A percentile compares a stretch with the other conserved stretches of the same genome.
phyloP scores from a whole-genome alignment of 768 basidiomycete species.

The Heimioporus sp. region DNA sequence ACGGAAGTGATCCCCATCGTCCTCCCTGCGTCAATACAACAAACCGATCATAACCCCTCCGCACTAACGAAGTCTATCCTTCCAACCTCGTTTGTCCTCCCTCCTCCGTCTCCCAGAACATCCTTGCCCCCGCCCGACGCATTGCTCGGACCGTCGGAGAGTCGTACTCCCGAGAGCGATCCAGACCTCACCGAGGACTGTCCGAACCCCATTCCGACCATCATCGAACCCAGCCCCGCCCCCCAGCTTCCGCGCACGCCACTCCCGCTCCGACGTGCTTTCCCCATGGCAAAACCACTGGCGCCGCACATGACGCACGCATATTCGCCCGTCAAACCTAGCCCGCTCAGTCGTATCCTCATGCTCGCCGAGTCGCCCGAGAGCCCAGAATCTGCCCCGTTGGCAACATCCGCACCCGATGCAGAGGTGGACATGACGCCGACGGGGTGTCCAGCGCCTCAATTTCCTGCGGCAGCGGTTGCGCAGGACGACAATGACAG shows the following conservation, averaged over 20 bases:
- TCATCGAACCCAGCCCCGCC: conserved; percentile 15
- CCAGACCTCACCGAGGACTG: not conserved
- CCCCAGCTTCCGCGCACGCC: conserved; percentile 20
- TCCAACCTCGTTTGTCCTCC: conserved; percentile 71
- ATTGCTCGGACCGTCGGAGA: conserved; percentile 27
- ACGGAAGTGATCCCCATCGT: conserved; percentile 46
- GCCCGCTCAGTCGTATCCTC: conserved; percentile 76
- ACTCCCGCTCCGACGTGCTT: conserved; percentile 40
- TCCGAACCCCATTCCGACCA: conserved; percentile 18
- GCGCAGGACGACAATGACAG: conserved; percentile 40
- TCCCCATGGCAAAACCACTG: conserved; percentile 71
- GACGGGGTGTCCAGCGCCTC: conserved; percentile 22
- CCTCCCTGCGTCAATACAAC: conserved; percentile 29
- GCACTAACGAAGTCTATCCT: conserved; percentile 48
- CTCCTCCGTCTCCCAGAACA: conserved; percentile 72
- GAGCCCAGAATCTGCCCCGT: conserved; percentile 26
- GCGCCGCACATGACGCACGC: conserved; percentile 72
- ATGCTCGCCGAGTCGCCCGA: conserved; percentile 65
- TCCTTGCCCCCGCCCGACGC: conserved; percentile 49
- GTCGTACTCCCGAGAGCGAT: conserved; percentile 16
- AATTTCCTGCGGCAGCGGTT: conserved; percentile 2
- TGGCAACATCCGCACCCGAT: not conserved
- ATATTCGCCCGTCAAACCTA: conserved; percentile 79
- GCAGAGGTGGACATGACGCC: conserved; percentile 22
- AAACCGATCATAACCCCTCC: conserved; percentile 12